A percentile compares a stretch with the other conserved stretches of the same genome.
Evolutionary conservation across 768 basidiomycete species (phyloP).

Genomic region (Agaricus bisporus): DNA sequence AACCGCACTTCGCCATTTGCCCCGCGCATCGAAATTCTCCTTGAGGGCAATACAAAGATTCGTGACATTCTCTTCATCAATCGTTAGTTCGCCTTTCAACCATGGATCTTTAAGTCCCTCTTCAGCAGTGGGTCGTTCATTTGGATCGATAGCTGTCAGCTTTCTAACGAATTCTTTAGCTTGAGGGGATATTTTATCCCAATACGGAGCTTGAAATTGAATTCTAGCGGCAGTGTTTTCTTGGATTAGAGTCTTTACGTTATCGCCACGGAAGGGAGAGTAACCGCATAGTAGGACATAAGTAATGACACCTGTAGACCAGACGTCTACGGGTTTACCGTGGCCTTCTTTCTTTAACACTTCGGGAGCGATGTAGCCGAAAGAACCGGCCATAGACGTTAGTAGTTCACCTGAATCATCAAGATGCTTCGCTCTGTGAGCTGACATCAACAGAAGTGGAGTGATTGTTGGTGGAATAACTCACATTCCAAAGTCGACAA

Average conservation of each 20-base stretch:
- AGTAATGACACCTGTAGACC: conserved; percentile 92
- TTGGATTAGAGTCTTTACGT: conserved; percentile 63
- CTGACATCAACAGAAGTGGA: background rate
- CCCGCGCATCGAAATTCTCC: conserved; percentile 75
- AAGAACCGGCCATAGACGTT: conserved; percentile 68
- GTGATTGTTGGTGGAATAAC: background rate
- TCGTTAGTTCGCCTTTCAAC: conserved; percentile 59
- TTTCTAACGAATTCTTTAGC: conserved; percentile 81
- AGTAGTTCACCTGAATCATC: conserved; percentile 67
- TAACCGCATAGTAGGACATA: conserved; percentile 96
- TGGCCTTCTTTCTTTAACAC: conserved; percentile 79
- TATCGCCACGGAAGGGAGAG: conserved; percentile 87
- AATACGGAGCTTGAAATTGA: conserved; percentile 91
- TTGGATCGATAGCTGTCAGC: conserved; percentile 67
- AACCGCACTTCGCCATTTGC: conserved; percentile 72
- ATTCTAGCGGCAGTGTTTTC: conserved; percentile 85
- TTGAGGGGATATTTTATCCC: conserved; percentile 81
- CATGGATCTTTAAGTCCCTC: conserved; percentile 72
- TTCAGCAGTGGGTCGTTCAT: conserved; percentile 62
- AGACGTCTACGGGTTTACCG: conserved; percentile 88
- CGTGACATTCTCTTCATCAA: conserved; percentile 42
- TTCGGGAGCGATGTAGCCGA: conserved; percentile 91
- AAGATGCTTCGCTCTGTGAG: conserved; percentile 71
- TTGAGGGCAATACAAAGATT: conserved; percentile 71
- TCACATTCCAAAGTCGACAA: conserved; percentile 96